Percentiles rank a stretch among this genome's conserved stretches.
phyloP scores from a whole-genome alignment of 2,329 filamentous ascomycete genomes.

The Alternaria sp. region DNA sequence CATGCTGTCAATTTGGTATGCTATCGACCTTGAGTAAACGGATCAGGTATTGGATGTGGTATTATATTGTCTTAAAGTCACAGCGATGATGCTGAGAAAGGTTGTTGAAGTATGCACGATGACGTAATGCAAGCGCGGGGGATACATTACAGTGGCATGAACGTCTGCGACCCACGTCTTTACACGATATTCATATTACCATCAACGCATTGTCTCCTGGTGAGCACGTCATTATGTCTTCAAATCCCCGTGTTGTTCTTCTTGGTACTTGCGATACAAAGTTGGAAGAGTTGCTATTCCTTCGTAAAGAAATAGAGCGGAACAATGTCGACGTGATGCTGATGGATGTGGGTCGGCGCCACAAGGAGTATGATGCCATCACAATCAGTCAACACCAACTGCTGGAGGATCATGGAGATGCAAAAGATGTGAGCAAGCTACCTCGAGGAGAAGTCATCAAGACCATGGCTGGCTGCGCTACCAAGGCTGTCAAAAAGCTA shows the following conservation, averaged over 20 bases:
- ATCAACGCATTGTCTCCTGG: neutral
- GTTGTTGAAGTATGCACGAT: slow-evolving; percentile 9
- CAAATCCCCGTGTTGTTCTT: slow-evolving; percentile 56
- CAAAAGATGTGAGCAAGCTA: slow-evolving; percentile 50
- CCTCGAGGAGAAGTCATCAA: slow-evolving; percentile 66
- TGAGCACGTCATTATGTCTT: slow-evolving; percentile 13
- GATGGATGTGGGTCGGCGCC: slow-evolving; percentile 65
- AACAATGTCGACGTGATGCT: slow-evolving; percentile 54
- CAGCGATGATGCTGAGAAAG: neutral
- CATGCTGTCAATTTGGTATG: slow-evolving; percentile 53
- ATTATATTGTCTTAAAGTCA: neutral
- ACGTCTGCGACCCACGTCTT: neutral
- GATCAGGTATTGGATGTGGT: neutral
- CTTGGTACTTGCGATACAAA: slow-evolving; percentile 74
- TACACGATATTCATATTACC: neutral
- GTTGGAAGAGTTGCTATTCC: slow-evolving; percentile 65
- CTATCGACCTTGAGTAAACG: neutral
- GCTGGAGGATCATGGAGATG: slow-evolving; percentile 41
- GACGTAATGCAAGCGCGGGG: slow-evolving; percentile 21
- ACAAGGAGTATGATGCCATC: slow-evolving; percentile 58
- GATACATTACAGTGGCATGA: neutral
- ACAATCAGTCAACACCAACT: slow-evolving; percentile 56
- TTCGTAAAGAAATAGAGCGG: slow-evolving; percentile 58
- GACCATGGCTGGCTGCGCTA: slow-evolving; percentile 62
- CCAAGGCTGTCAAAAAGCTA: slow-evolving; percentile 54